Percentiles rank a stretch among this genome's conserved stretches.
Conservation (phyloP, 805 yeast genomes). For the Metschnikowia sp. region DNA sequence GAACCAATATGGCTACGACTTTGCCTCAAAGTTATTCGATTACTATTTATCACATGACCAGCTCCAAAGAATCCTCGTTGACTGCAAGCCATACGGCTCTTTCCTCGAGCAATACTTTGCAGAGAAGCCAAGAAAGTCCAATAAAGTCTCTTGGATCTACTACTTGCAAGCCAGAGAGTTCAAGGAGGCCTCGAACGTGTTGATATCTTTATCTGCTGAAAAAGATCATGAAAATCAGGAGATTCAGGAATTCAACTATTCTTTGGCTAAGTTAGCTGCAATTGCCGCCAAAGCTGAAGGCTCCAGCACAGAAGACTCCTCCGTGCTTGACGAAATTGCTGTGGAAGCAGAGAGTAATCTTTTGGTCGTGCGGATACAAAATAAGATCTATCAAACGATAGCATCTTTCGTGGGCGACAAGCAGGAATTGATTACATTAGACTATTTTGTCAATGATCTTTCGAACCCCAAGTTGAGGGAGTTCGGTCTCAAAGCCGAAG, state of each 20-base stretch:
- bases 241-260: slow-evolving; percentile 54
- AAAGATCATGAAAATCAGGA: slow-evolving; percentile 38
- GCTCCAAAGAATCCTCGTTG: slow-evolving; percentile 50
- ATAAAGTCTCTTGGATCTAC: slow-evolving; percentile 69
- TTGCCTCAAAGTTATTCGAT: slow-evolving; percentile 62
- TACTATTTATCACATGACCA: slow-evolving; percentile 54
- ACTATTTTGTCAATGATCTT: slow-evolving; percentile 22
- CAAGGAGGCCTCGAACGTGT: slow-evolving; percentile 45
- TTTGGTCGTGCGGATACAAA: slow-evolving; percentile 49
- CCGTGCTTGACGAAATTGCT: slow-evolving; percentile 11
- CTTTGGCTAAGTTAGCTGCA: slow-evolving; percentile 68
- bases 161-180: slow-evolving; percentile 53
- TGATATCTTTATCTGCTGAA: slow-evolving; percentile 39
- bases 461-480: slow-evolving; percentile 11
- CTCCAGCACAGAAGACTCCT: background rate
- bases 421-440: slow-evolving; percentile 23
- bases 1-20: slow-evolving; percentile 59
- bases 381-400: slow-evolving; percentile 24
- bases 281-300: slow-evolving; percentile 36
- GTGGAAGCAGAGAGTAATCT: slow-evolving; percentile 48
- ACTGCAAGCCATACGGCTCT: slow-evolving; percentile 50
- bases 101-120: slow-evolving; percentile 52
- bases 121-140: slow-evolving; percentile 38
- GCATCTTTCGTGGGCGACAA: slow-evolving; percentile 24
- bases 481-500: slow-evolving; percentile 11